These are phyloP conservation scores for Ichthyophthirius multifiliis DNA, from an alignment of 169 alveolate genomes.

Conservation along the genomic window DNA sequence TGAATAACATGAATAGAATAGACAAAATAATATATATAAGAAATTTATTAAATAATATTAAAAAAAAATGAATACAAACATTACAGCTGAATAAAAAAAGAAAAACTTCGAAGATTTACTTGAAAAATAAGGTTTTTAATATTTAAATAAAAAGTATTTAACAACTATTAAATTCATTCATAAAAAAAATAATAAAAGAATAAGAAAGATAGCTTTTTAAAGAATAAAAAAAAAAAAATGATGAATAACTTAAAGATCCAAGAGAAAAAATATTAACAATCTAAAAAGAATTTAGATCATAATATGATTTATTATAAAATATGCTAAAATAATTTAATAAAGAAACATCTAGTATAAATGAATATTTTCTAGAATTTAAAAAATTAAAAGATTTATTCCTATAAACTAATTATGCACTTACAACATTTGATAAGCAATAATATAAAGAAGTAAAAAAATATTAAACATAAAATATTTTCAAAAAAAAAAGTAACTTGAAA, in stretches of 20 bases:
- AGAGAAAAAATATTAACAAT: conserved; percentile 31
- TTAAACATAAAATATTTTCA: not conserved
- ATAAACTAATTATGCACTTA: conserved; percentile 25
- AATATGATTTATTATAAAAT: conserved; percentile 6
- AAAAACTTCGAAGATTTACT: conserved; percentile 9
- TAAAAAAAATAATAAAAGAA: not conserved
- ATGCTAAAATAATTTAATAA: conserved; percentile 17
- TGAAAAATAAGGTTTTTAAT: not conserved
- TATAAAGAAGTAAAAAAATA: conserved; percentile 34
- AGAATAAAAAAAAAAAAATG: conserved; percentile 17
- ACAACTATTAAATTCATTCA: not conserved
- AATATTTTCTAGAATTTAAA: conserved; percentile 24
- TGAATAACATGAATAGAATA: no score
- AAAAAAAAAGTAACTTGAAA: conserved; percentile 18
- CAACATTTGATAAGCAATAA: conserved; percentile 35
- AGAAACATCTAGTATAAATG: not conserved
- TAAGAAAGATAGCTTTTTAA: conserved; percentile 11
- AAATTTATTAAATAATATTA: no score
- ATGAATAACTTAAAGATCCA: conserved; percentile 33
- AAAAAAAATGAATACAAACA: no score
- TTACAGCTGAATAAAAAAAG: not conserved
- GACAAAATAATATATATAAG: no score
- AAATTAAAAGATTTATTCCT: conserved; percentile 19
- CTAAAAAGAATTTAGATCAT: conserved; percentile 23
- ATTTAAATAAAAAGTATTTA: not conserved